These are phyloP conservation scores for Aspergillus eucalypticola DNA, from an alignment of 2,329 filamentous ascomycete species.

Conservation along the genomic window DNA sequence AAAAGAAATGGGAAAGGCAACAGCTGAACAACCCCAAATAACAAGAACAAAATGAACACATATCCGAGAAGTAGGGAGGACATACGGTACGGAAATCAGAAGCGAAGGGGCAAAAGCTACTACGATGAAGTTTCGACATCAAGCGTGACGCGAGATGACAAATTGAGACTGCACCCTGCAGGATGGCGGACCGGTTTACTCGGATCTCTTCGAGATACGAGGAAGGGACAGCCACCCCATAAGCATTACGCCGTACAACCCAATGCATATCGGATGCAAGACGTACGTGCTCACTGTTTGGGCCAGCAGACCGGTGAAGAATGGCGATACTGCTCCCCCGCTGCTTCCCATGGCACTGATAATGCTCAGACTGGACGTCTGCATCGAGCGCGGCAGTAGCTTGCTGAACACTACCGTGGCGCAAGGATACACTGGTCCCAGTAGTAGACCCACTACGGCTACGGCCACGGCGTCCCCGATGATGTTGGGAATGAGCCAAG, in stretches of 20 bases:
- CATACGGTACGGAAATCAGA: background rate
- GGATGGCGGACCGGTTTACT: constrained; percentile 31
- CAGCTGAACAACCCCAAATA: no score
- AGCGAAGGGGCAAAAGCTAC: background rate
- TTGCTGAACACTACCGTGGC: constrained; percentile 62
- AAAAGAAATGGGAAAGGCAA: background rate
- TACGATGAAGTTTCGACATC: background rate
- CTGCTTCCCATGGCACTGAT: constrained; percentile 45
- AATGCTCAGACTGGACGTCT: constrained; percentile 42
- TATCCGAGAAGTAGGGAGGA: background rate
- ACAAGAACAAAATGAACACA: background rate
- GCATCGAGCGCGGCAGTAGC: constrained; percentile 45
- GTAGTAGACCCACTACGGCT: constrained; percentile 68
- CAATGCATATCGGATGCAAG: constrained; percentile 57
- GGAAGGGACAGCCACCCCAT: constrained; percentile 55
- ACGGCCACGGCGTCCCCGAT: constrained; percentile 68
- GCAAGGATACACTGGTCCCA: constrained; percentile 80
- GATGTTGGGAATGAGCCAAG: constrained; percentile 77
- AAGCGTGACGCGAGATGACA: background rate
- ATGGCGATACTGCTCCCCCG: constrained; percentile 46
- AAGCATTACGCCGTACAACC: constrained; percentile 56
- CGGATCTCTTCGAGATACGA: constrained; percentile 51
- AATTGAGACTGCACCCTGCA: background rate
- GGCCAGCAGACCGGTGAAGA: constrained; percentile 52
- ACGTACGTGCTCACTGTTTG: constrained; percentile 51